Conservation (phyloP, 768 basidiomycete species). For the Hortiboletus flavorubellus region DNA sequence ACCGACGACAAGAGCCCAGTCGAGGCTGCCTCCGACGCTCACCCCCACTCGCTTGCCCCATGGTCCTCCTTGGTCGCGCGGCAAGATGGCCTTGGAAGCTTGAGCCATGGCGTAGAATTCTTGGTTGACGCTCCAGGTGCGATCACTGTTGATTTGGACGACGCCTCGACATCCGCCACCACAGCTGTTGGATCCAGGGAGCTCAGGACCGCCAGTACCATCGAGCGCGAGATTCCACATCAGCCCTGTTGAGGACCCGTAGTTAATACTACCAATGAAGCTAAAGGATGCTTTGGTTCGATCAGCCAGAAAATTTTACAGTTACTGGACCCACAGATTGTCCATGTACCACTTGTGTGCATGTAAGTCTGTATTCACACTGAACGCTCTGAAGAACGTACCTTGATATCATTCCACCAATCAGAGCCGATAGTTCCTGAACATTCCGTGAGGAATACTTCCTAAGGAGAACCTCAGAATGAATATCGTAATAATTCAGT, state of each 20-base stretch:
- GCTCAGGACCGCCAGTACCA: slow-evolving; percentile 56
- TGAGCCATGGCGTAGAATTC: slow-evolving; percentile 79
- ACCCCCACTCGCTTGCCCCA: slow-evolving; percentile 68
- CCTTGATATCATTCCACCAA: slow-evolving; percentile 83
- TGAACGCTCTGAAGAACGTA: slow-evolving; percentile 16
- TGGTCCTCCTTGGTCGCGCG: slow-evolving; percentile 63
- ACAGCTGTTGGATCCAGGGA: slow-evolving; percentile 65
- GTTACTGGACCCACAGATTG: slow-evolving; percentile 45
- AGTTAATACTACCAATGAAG: slow-evolving; percentile 38
- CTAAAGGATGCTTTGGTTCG: slow-evolving; percentile 13
- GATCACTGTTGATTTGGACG: slow-evolving; percentile 62
- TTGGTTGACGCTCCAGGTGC: slow-evolving; percentile 64
- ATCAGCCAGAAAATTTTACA: slow-evolving; percentile 25
- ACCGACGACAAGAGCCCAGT: slow-evolving; percentile 57
- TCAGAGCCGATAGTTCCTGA: slow-evolving; percentile 61
- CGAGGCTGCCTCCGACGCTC: slow-evolving; percentile 51
- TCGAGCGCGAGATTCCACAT: slow-evolving; percentile 80
- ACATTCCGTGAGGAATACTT: slow-evolving; percentile 58
- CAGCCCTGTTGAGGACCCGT: slow-evolving; percentile 42
- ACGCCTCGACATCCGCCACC: slow-evolving; percentile 63
- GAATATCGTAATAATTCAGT: neutral
- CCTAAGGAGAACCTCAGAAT: slow-evolving; percentile 16
- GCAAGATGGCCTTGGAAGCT: slow-evolving; percentile 68
- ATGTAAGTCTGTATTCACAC: slow-evolving; percentile 8
- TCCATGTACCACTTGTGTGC: slow-evolving; percentile 60